Evolutionary conservation across 495 filamentous ascomycete species (phyloP), one percentile per base, ranked within the genome.

Genomic region (Tuber brumale): DNA sequence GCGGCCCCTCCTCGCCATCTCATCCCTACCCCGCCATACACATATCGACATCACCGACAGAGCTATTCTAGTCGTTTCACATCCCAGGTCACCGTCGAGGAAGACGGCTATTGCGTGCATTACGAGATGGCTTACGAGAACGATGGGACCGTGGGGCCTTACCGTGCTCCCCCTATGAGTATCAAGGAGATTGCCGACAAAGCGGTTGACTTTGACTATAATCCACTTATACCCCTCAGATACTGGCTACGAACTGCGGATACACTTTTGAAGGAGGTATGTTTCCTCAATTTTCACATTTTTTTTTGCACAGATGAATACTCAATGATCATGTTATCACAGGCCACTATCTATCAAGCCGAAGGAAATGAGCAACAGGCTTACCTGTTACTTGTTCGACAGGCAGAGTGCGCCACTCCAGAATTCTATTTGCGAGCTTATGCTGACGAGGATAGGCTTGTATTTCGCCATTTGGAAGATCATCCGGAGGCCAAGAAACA

Each of bases 351-450:
- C 77, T 97, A 97, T 83, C 88, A 94, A 81, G 88, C 86, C 31
- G 96, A 99, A 85, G 90, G 92, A 74, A 92, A 97, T 85, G 87
- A 93, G 70, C 89, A 94, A 75, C 92, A 95, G 82, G 91, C 95
- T 2, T 99, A 95, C 85, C 86, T 97, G 37, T 86, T 97, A 27
- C 87, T 97, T 14, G 91, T 94, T 77, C 90, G 95, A 82, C 93
- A 94, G 84, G 91, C 92, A 18, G 87, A 83, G 82, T 83, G 42
- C 39, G 81, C 46, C 51, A 44, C 61, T 70, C 66, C 74, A 35
- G 57, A 19, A 66, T 31, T 27, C 57, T 35, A 19, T 35, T 66
- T 27, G 42, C 72, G 35, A 72, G 69, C n/a, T 39, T 37, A 37
- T 51, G 16, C 74, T 81, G 48, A 72, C 73, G 44, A 21, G 51